Percentiles rank a stretch among this genome's conserved stretches.
Conservation (phyloP, 805 yeast species). For the Zygosaccharomyces gambellarensis region DNA sequence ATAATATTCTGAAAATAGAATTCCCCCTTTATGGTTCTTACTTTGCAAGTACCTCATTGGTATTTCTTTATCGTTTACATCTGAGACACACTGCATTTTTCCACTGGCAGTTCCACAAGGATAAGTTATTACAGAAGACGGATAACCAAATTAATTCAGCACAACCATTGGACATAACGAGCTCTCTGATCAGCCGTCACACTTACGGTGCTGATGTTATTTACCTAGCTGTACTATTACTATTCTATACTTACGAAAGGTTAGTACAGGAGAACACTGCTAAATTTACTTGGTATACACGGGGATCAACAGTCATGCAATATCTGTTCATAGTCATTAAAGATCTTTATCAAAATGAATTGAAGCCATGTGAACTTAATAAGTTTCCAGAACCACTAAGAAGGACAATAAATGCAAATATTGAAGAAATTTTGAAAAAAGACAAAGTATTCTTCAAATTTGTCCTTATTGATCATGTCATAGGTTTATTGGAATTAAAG, state of each 20-base stretch:
- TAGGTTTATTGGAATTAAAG: slow-evolving; percentile 21
- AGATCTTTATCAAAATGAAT: slow-evolving; percentile 23
- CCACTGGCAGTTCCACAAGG: slow-evolving; percentile 11
- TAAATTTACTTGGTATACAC: slow-evolving; percentile 26
- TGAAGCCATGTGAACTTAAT: slow-evolving; percentile 9
- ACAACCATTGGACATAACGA: slow-evolving; percentile 12
- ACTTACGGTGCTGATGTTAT: slow-evolving; percentile 18
- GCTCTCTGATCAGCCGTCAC: slow-evolving; percentile 16
- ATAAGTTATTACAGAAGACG: slow-evolving; percentile 13
- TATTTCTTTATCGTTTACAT: slow-evolving; percentile 27
- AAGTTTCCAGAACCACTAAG: slow-evolving; percentile 7
- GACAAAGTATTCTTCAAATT: slow-evolving; percentile 17
- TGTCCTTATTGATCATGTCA: slow-evolving; percentile 24
- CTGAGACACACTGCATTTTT: slow-evolving; percentile 23
- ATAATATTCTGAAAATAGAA: slow-evolving; percentile 6
- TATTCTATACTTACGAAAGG: slow-evolving; percentile 25
- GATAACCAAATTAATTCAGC: slow-evolving; percentile 4
- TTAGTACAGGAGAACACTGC: slow-evolving; percentile 18
- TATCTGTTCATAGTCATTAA: slow-evolving; percentile 27
- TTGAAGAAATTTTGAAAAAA: slow-evolving; percentile 16
- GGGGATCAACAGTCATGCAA: slow-evolving; percentile 33
- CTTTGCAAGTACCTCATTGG: slow-evolving; percentile 22
- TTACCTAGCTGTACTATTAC: slow-evolving; percentile 20
- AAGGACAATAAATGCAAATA: slow-evolving; percentile 17
- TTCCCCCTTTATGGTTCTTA: slow-evolving; percentile 13